Percentiles rank a stretch among this genome's conserved stretches.
These are phyloP conservation scores for Apiotrichum porosum DNA, from an alignment of 1,284 basidiomycete species.

Conservation along the genomic window DNA sequence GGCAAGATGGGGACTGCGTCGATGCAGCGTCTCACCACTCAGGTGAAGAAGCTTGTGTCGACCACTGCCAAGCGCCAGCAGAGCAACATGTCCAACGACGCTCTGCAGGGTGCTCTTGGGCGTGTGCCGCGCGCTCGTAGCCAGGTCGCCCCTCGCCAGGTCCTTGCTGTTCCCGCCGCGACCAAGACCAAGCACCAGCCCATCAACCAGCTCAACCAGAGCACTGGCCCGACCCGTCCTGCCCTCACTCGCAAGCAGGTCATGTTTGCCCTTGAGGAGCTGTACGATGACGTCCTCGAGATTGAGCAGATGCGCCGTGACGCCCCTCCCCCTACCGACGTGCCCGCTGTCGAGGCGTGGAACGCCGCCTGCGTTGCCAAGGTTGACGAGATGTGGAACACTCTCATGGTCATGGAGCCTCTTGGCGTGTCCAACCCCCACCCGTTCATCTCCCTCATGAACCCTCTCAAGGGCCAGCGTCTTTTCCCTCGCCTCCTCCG, in stretches of 20 bases:
- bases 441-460: conserved; percentile 90
- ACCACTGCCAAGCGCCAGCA: conserved; percentile 81
- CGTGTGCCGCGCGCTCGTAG: conserved; percentile 64
- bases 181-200: conserved; percentile 50
- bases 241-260: conserved; percentile 75
- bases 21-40: conserved; percentile 94
- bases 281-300: conserved; percentile 80
- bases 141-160: conserved; percentile 81
- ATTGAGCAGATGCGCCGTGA: conserved; percentile 82
- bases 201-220: conserved; percentile 35
- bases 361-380: conserved; percentile 55
- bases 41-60: conserved; percentile 94
- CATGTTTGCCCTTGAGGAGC: conserved; percentile 71
- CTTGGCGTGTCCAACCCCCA: conserved; percentile 90
- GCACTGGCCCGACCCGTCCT: conserved; percentile 51
- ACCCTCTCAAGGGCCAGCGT: conserved; percentile 86
- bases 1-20: conserved; percentile 66
- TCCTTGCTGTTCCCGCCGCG: conserved; percentile 70
- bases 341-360: conserved; percentile 64
- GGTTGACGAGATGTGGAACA: conserved; percentile 72
- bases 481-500: conserved; percentile 83
- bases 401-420: conserved; percentile 79
- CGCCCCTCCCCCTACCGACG: conserved; percentile 56
- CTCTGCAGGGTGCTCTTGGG: conserved; percentile 93
- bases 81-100: conserved; percentile 55